Conservation (phyloP, 352 stramenopile genomes). For the Phytophthora chlamydospora region DNA sequence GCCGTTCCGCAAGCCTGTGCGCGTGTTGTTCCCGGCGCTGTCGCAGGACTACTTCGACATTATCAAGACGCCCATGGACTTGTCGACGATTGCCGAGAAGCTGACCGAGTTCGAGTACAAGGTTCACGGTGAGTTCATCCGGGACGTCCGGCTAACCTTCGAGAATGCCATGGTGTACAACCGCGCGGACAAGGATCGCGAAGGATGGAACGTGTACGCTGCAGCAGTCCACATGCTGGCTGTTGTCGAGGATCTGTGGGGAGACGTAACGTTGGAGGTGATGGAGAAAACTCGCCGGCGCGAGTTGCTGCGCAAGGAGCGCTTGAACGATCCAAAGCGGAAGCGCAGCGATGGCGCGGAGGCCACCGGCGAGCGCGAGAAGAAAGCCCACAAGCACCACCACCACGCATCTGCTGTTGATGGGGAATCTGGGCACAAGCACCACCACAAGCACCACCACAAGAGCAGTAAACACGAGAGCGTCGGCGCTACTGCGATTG, state of each 20-base stretch:
- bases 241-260: constrained; percentile 80
- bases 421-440: constrained; percentile 23
- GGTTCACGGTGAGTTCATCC: constrained; percentile 82
- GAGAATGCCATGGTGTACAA: constrained; percentile 89
- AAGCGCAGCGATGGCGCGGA: constrained; percentile 46
- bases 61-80: constrained; percentile 84
- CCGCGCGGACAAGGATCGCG: constrained; percentile 76
- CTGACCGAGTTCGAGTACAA: constrained; percentile 77
- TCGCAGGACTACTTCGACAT: constrained; percentile 83
- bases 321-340: constrained; percentile 61
- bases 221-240: constrained; percentile 75
- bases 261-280: constrained; percentile 82
- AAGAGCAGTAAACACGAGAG: constrained; percentile 33
- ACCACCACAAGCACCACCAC: constrained; percentile 39
- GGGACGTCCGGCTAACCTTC: constrained; percentile 80
- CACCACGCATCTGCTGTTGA: constrained; percentile 15
- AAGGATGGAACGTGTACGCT: constrained; percentile 83
- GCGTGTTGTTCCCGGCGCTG: constrained; percentile 74
- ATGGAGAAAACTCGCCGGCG: constrained; percentile 72
- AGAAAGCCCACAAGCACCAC: constrained; percentile 33
- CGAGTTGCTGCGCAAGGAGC: constrained; percentile 77
- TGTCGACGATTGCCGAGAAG: constrained; percentile 76
- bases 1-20: constrained; percentile 84
- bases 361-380: constrained; percentile 38
- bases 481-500: constrained; percentile 5